phyloP scores from a whole-genome alignment of 345 rosid species.

The Excoecaria agallocha region DNA sequence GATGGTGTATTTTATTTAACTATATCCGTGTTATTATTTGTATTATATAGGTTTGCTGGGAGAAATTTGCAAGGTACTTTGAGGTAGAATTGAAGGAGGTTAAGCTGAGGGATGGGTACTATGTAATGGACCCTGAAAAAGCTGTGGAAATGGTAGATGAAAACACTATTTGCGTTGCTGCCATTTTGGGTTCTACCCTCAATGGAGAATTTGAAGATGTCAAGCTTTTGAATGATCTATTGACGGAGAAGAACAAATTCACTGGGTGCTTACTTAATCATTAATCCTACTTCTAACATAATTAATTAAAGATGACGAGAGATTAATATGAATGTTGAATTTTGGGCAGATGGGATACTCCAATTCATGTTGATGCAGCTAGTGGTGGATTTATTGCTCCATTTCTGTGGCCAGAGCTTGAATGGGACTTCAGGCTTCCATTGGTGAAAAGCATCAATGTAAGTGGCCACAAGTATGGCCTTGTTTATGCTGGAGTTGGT shows the following conservation, averaged over 20 bases:
- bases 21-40: not conserved
- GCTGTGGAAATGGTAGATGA: constrained; percentile 96
- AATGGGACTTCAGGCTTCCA: constrained; percentile 91
- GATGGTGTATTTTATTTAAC: too few species aligned
- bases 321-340: not conserved
- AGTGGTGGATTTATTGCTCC: constrained; percentile 99
- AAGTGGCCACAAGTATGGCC: constrained; percentile 89
- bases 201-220: constrained; percentile 97
- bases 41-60: constrained; percentile 67
- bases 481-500: constrained; percentile 94
- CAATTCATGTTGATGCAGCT: constrained; percentile 92
- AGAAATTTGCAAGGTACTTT: constrained; percentile 90
- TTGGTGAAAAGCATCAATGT: constrained; percentile 88
- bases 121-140: constrained; percentile 89
- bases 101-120: constrained; percentile 79
- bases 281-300: not conserved
- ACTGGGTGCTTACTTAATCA: constrained; percentile 51
- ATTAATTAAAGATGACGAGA: too few species aligned
- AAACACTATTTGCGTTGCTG: constrained; percentile 97
- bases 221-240: constrained; percentile 70
- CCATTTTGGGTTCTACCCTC: constrained; percentile 86
- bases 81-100: constrained; percentile 94
- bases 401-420: constrained; percentile 80
- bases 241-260: constrained; percentile 60
- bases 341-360: constrained; percentile 76